These are phyloP conservation scores for Trichoderma citrinoviride DNA, from an alignment of 2,329 filamentous ascomycete species.

Conservation along the genomic window DNA sequence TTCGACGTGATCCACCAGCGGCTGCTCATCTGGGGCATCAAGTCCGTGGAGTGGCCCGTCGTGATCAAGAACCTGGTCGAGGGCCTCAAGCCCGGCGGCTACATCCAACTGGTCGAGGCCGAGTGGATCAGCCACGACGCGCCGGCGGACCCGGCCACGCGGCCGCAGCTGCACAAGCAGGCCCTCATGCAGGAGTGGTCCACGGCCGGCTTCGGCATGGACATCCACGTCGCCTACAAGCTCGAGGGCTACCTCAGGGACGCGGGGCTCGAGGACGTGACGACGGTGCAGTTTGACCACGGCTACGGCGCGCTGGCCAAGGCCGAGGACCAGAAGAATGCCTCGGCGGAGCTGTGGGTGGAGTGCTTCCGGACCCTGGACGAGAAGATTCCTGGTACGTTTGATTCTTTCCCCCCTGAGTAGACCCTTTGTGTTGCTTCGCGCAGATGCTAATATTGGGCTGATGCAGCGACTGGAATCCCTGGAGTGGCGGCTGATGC, in stretches of 20 bases:
- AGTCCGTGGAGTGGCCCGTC: not conserved
- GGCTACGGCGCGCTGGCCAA: not conserved
- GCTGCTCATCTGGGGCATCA: not conserved
- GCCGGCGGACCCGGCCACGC: not conserved
- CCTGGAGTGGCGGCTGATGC: no score
- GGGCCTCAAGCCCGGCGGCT: not conserved
- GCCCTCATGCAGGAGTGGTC: not conserved
- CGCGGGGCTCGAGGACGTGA: not conserved
- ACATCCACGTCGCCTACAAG: not conserved
- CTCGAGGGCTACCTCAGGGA: not conserved
- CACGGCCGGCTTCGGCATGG: not conserved
- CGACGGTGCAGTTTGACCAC: not conserved
- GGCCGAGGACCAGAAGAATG: not conserved
- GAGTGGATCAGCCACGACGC: not conserved
- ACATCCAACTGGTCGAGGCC: not conserved
- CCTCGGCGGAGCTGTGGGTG: not conserved
- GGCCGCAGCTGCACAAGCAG: not conserved
- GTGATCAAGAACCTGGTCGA: not conserved
- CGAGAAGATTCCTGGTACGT: not conserved
- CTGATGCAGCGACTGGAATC: no score
- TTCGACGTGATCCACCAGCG: not conserved
- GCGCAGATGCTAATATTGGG: no score
- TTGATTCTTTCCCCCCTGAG: no score
- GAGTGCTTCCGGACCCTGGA: not conserved
- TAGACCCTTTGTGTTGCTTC: no score